These are phyloP conservation scores for Zancudomyces culisetae DNA, from an alignment of 371 early-diverging fungal genomes.

Conservation along the genomic window DNA sequence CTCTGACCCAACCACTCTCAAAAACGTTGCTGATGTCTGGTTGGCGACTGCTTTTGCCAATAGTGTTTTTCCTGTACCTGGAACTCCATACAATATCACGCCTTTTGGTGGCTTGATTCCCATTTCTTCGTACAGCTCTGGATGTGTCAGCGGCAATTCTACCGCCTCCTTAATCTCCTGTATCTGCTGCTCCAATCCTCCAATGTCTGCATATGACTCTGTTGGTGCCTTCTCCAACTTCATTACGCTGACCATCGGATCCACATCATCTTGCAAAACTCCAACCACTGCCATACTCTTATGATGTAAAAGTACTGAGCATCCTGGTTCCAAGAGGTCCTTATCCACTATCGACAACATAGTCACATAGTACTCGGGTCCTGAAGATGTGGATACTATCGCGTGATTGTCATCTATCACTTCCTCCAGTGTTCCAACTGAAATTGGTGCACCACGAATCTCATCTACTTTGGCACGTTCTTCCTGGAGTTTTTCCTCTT, in stretches of 20 bases:
- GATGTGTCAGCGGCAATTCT: constrained; percentile 97
- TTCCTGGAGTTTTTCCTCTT: constrained; percentile 74
- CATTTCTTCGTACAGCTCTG: constrained; percentile 71
- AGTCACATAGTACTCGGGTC: constrained; percentile 97
- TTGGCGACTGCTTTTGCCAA: constrained; percentile 98
- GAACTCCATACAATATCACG: constrained; percentile 96
- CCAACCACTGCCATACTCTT: constrained; percentile 92
- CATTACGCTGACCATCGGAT: constrained; percentile 99
- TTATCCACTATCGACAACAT: constrained; percentile 99
- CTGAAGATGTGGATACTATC: constrained; percentile 89
- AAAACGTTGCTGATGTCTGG: constrained; percentile 94
- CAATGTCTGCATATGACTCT: constrained; percentile 99
- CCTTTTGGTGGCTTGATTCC: constrained; percentile 99
- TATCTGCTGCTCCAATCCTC: constrained; percentile 98
- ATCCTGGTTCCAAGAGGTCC: constrained; percentile 96
- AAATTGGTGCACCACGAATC: constrained; percentile 98
- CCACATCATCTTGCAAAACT: constrained; percentile 90
- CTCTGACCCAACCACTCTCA: constrained; percentile 94
- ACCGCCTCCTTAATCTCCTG: constrained; percentile 99
- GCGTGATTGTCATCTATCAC: constrained; percentile 99
- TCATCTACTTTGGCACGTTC: constrained; percentile 86
- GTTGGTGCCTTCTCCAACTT: constrained; percentile 99
- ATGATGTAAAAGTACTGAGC: constrained; percentile 94
- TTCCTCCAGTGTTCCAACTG: constrained; percentile 97
- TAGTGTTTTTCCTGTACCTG: constrained; percentile 98